These are phyloP conservation scores for Coniochaeta hoffmannii DNA, from an alignment of 2,329 filamentous ascomycete species.

Conservation along the genomic window DNA sequence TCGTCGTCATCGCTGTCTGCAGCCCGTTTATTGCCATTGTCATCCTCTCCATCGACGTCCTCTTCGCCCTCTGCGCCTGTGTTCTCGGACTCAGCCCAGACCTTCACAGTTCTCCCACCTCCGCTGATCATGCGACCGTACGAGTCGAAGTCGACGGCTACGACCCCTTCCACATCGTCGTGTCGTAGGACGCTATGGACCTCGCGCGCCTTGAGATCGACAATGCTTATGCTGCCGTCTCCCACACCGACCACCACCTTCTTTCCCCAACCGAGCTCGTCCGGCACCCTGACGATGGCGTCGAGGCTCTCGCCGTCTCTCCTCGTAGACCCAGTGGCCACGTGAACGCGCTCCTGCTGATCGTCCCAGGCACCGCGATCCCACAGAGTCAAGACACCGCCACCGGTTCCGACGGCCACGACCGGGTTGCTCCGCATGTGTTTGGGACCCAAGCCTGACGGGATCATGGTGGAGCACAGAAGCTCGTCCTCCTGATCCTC, in stretches of 20 bases:
- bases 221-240: constrained; percentile 71
- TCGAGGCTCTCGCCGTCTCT: constrained; percentile 72
- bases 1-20: constrained; percentile 38
- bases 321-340: constrained; percentile 50
- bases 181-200: constrained; percentile 64
- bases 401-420: constrained; percentile 66
- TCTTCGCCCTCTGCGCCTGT: constrained; percentile 36
- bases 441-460: constrained; percentile 61
- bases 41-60: constrained; percentile 32
- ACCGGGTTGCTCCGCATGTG: constrained; percentile 61
- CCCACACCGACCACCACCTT: constrained; percentile 74
- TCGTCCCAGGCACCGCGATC: constrained; percentile 94
- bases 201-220: constrained; percentile 67
- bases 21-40: constrained; percentile 37
- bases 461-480: constrained; percentile 71
- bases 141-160: constrained; percentile 76
- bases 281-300: constrained; percentile 64
- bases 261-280: constrained; percentile 60
- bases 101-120: constrained; percentile 77
- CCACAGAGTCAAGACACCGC: constrained; percentile 85
- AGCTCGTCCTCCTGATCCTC: constrained; percentile 95
- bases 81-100: constrained; percentile 70
- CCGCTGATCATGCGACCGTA: constrained; percentile 82
- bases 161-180: constrained; percentile 81
- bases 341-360: constrained; percentile 79